These are phyloP conservation scores for Pezicula neosporulosa DNA, from an alignment of 2,329 filamentous ascomycete genomes.

Conservation along the genomic window DNA sequence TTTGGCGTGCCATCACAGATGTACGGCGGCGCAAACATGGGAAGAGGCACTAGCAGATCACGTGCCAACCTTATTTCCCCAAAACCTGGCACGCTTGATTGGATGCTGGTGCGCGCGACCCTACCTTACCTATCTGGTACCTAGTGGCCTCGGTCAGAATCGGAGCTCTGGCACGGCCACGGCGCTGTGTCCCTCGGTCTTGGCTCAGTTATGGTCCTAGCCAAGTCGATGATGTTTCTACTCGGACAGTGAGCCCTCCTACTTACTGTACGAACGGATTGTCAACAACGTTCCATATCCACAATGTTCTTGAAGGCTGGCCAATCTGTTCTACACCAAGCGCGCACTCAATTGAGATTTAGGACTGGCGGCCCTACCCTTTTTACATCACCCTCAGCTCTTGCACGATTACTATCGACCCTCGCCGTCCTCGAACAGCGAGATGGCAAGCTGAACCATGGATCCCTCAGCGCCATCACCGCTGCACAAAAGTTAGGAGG, in stretches of 20 bases:
- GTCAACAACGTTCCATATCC: neutral
- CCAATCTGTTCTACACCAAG: conserved; percentile 24
- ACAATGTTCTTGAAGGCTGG: conserved; percentile 29
- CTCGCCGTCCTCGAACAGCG: conserved; percentile 90
- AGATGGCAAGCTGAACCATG: conserved; percentile 79
- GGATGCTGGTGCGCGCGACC: too few species aligned
- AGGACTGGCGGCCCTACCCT: conserved; percentile 34
- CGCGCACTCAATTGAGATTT: conserved; percentile 37
- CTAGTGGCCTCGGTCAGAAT: too few species aligned
- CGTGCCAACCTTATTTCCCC: too few species aligned
- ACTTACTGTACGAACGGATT: neutral
- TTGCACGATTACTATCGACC: conserved; percentile 75
- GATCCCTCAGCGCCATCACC: conserved; percentile 80
- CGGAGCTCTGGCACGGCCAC: too few species aligned
- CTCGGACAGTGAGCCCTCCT: neutral
- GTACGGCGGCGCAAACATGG: conserved; percentile 4
- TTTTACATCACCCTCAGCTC: conserved; percentile 41
- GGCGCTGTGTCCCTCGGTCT: conserved; percentile 14
- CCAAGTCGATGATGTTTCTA: conserved; percentile 4
- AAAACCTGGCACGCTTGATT: too few species aligned
- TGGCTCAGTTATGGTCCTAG: too few species aligned
- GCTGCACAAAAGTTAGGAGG: conserved; percentile 87
- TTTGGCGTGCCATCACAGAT: conserved; percentile 5
- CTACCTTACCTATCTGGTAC: too few species aligned
- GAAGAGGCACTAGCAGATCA: neutral